These are phyloP conservation scores for Aquilaria yunnanensis DNA, from an alignment of 345 rosid species.

Conservation along the genomic window DNA sequence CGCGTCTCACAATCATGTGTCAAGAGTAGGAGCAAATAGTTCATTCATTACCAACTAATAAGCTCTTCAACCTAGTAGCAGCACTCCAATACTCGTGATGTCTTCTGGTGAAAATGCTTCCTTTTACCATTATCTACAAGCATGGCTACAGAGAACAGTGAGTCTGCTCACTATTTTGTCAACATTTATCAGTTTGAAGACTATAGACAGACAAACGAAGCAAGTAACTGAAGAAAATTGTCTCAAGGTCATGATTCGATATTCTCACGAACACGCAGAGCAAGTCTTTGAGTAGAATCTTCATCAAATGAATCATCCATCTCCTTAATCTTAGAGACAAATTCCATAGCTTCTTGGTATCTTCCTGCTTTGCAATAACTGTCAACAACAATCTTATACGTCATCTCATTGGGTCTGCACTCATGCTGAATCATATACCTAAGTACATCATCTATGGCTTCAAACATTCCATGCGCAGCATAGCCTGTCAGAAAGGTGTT, in stretches of 20 bases:
- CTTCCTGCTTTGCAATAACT: slow-evolving; percentile 67
- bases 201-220: too few relatives aligned
- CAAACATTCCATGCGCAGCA: slow-evolving; percentile 56
- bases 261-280: slow-evolving; percentile 48
- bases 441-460: slow-evolving; percentile 61
- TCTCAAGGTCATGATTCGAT: slow-evolving; percentile 28
- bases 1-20: too few relatives aligned
- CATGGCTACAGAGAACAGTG: too few relatives aligned
- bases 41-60: too few relatives aligned
- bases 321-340: slow-evolving; percentile 55
- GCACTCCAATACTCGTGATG: too few relatives aligned
- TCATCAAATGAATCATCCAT: slow-evolving; percentile 48
- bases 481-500: slow-evolving; percentile 76
- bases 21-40: too few relatives aligned
- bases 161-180: too few relatives aligned
- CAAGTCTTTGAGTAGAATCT: slow-evolving; percentile 44
- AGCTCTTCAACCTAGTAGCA: too few relatives aligned
- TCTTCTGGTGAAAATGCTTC: too few relatives aligned
- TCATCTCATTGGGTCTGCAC: slow-evolving; percentile 73
- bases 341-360: slow-evolving; percentile 74
- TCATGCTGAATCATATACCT: slow-evolving; percentile 59
- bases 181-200: too few relatives aligned
- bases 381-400: slow-evolving; percentile 81
- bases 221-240: too few relatives aligned
- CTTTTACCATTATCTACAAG: too few relatives aligned